Conservation (phyloP, 2,329 filamentous ascomycete genomes). For the Cadophora malorum region DNA sequence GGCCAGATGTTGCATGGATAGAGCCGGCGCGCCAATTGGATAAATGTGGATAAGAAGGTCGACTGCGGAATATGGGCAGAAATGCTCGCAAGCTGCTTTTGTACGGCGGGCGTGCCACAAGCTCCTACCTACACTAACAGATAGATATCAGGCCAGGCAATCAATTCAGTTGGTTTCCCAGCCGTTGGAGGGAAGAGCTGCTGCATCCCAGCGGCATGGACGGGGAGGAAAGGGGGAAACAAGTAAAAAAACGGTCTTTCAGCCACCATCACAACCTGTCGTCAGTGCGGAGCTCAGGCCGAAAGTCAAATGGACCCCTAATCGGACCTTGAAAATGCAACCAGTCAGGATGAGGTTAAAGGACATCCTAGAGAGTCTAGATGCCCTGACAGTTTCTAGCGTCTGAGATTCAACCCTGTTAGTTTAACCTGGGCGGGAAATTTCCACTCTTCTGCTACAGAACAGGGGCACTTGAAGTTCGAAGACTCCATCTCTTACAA, state of each 20-base stretch:
- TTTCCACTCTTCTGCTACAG: not conserved
- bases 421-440: not conserved
- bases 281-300: not conserved
- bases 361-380: not conserved
- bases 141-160: not conserved
- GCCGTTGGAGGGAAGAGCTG: not conserved
- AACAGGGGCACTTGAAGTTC: not conserved
- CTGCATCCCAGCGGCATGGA: not conserved
- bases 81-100: not conserved
- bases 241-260: not conserved
- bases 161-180: not conserved
- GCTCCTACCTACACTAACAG: not conserved
- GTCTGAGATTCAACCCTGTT: not conserved
- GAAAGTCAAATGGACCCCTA: slow-evolving; percentile 8
- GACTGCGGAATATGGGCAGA: not conserved
- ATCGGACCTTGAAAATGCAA: not conserved
- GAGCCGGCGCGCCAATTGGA: slow-evolving; percentile 6
- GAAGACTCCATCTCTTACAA: not conserved
- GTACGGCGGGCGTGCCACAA: not conserved
- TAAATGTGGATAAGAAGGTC: slow-evolving; percentile 14
- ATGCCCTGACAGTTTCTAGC: slow-evolving; percentile 2
- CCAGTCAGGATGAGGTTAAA: not conserved
- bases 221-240: not conserved
- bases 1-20: slow-evolving; percentile 12
- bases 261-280: not conserved